These are phyloP conservation scores for Talaromyces borbonicus DNA, from an alignment of 495 filamentous ascomycete species.

Conservation along the genomic window DNA sequence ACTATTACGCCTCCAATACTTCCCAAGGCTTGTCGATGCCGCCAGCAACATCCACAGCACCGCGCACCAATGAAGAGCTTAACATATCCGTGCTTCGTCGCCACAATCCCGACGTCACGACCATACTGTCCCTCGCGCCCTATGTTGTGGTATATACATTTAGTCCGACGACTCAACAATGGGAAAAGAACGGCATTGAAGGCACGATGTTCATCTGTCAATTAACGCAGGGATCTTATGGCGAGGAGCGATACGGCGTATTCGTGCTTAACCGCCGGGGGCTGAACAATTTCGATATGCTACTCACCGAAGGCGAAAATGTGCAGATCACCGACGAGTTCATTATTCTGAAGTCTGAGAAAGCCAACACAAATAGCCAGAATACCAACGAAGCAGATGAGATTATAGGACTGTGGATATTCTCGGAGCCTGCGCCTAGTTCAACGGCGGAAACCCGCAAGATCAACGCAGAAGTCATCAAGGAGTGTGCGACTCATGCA, in stretches of 20 bases:
- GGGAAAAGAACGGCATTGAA: conserved; percentile 72
- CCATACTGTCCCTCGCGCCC: conserved; percentile 64
- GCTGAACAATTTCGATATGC: conserved; percentile 47
- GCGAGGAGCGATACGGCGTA: conserved; percentile 46
- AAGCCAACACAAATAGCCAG: conserved; percentile 4
- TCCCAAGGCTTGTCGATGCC: conserved; percentile 16
- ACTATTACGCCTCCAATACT: conserved; percentile 33
- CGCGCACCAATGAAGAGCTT: conserved; percentile 65
- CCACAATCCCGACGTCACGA: conserved; percentile 56
- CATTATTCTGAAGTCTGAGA: conserved; percentile 44
- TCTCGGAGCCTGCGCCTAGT: conserved; percentile 43
- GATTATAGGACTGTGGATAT: conserved; percentile 58
- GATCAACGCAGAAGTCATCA: conserved; percentile 42
- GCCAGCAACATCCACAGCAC: conserved; percentile 26
- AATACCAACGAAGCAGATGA: conserved; percentile 9
- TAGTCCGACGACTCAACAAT: conserved; percentile 44
- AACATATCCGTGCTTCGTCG: conserved; percentile 72
- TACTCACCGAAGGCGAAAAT: conserved; percentile 40
- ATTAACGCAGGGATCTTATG: conserved; percentile 32
- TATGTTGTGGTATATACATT: conserved; percentile 76
- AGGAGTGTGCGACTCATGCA: conserved; percentile 43
- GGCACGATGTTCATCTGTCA: conserved; percentile 76
- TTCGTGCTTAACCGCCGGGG: conserved; percentile 53
- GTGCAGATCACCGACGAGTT: conserved; percentile 53
- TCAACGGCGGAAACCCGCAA: conserved; percentile 42